Evolutionary conservation across 768 basidiomycete species (phyloP).

Genomic region (Mycena amicta): DNA sequence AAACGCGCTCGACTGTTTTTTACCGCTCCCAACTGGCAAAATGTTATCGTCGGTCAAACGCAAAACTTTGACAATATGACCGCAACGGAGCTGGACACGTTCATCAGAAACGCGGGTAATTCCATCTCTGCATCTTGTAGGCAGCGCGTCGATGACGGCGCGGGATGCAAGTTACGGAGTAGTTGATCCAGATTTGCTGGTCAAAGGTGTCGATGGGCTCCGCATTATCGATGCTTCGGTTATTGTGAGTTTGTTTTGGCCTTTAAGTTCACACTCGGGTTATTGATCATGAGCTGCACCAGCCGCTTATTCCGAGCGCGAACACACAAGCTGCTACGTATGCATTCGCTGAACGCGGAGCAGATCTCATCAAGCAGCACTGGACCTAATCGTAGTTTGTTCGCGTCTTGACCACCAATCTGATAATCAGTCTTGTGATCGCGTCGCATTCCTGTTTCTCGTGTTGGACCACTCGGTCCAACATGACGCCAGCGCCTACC

Average conservation of each 20-base stretch:
- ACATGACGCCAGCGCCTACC: too few species aligned
- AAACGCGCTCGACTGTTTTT: neutral
- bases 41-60: constrained; percentile 6
- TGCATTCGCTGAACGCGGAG: neutral
- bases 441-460: too few species aligned
- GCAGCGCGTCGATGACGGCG: constrained; percentile 10
- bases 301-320: neutral
- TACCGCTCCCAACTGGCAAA: constrained; percentile 6
- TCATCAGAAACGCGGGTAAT: constrained; percentile 3
- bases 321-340: neutral
- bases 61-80: constrained; percentile 6
- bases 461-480: too few species aligned
- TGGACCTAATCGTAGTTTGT: neutral
- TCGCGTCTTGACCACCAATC: too few species aligned
- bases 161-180: constrained; percentile 13
- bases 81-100: neutral
- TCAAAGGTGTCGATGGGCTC: constrained; percentile 16
- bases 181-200: constrained; percentile 20
- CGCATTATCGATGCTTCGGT: constrained; percentile 23
- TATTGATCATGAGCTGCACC: too few species aligned
- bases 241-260: constrained; percentile 7
- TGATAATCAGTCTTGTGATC: neutral
- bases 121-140: constrained; percentile 4
- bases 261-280: too few species aligned
- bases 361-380: neutral